Percentiles rank a stretch among this genome's conserved stretches.
Conservation (phyloP, 164 flowering plant genomes). For the Sextonia rubra region DNA sequence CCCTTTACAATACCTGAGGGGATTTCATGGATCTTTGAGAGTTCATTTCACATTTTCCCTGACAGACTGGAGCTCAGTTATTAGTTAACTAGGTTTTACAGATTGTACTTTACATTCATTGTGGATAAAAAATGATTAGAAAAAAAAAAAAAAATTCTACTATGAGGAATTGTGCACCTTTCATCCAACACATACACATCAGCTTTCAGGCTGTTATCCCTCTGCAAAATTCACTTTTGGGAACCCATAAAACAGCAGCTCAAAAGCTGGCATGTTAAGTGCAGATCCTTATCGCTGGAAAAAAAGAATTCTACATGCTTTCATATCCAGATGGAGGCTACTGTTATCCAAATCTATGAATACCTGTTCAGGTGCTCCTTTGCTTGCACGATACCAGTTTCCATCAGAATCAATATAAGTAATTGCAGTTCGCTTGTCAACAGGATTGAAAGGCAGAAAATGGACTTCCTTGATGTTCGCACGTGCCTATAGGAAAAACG, state of each 20-base stretch:
- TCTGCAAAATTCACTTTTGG: neutral
- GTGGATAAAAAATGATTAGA: neutral
- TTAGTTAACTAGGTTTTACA: neutral
- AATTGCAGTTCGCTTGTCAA: slow-evolving; percentile 81
- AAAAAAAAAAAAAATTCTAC: too few relatives aligned
- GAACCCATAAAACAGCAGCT: neutral
- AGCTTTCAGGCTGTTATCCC: neutral
- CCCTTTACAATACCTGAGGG: neutral
- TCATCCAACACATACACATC: neutral
- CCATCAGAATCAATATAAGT: slow-evolving; percentile 78
- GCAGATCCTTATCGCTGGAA: neutral
- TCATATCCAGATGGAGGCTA: neutral
- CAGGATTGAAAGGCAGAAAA: slow-evolving; percentile 90
- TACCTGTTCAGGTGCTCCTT: slow-evolving; percentile 97
- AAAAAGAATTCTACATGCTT: neutral
- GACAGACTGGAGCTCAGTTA: neutral
- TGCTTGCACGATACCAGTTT: slow-evolving; percentile 80
- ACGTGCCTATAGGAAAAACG: slow-evolving; percentile 47
- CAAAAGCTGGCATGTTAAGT: neutral
- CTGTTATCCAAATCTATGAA: neutral
- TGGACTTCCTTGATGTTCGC: slow-evolving; percentile 73
- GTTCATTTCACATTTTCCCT: too few relatives aligned
- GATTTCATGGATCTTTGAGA: neutral
- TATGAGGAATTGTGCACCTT: too few relatives aligned
- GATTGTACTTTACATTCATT: neutral